Evolutionary conservation across 2,329 filamentous ascomycete genomes (phyloP).

Genomic region (Cercospora beticola): DNA sequence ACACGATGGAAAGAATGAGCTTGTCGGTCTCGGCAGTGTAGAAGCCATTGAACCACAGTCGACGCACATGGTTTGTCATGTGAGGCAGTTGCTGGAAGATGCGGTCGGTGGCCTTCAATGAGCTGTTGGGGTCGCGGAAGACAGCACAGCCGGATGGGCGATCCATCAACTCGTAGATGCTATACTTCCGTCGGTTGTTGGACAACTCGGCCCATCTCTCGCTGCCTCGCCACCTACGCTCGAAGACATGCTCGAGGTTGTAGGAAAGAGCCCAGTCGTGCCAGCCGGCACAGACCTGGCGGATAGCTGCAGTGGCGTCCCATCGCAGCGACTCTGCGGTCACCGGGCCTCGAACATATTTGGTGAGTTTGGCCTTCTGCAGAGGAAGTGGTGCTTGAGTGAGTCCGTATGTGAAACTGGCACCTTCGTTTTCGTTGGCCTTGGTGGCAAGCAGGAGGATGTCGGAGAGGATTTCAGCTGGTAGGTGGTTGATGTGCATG

Average conservation of each 20-base stretch:
- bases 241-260: slow-evolving; percentile 53
- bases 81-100: slow-evolving; percentile 49
- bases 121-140: slow-evolving; percentile 54
- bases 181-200: slow-evolving; percentile 43
- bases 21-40: slow-evolving; percentile 52
- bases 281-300: slow-evolving; percentile 52
- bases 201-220: slow-evolving; percentile 54
- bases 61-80: slow-evolving; percentile 51
- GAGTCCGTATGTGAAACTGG: slow-evolving; percentile 55
- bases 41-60: slow-evolving; percentile 58
- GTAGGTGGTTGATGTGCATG: slow-evolving; percentile 48
- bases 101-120: slow-evolving; percentile 49
- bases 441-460: slow-evolving; percentile 53
- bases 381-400: slow-evolving; percentile 50
- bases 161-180: slow-evolving; percentile 51
- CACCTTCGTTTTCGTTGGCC: slow-evolving; percentile 49
- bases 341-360: slow-evolving; percentile 53
- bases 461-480: slow-evolving; percentile 52
- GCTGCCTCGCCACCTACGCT: slow-evolving; percentile 53
- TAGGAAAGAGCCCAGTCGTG: slow-evolving; percentile 55
- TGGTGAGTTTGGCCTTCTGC: slow-evolving; percentile 46
- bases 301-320: slow-evolving; percentile 51
- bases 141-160: slow-evolving; percentile 49
- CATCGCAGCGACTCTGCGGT: slow-evolving; percentile 53
- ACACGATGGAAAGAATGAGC: slow-evolving; percentile 50